Base-by-base conservation (phyloP, 345 rosid species). In the Camelina hispida region DNA sequence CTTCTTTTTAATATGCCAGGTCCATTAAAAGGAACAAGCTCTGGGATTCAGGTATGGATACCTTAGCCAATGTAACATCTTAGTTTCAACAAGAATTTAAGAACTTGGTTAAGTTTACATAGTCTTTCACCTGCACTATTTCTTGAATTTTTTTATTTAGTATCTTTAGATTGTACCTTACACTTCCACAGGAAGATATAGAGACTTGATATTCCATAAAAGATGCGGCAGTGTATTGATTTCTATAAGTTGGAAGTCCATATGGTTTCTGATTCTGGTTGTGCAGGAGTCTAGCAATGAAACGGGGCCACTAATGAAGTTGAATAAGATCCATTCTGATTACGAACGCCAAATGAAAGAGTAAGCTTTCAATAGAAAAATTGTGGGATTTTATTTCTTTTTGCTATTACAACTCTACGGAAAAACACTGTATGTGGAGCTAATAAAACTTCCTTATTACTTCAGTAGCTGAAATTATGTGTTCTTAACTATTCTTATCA, bases 311-410 rank as follows among this genome's bases (percentile, higher is more conserved):
- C 52, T 62, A 66, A 62, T 10, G 64, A 78, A 62, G 47, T 35
- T 78, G 63, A 68, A 68, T 71, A 84, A 87, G 78, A 84, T 89
- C 35, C 82, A 89, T 71, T 71, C 90, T 28, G 86, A 83, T 63
- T 89, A 90, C 65, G 98, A 92, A 72, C 83, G 82, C 23, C 97
- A 91, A 80, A 83, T 92, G 79, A 85, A 87, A 87, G 86, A 80
- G 99, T 95, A 81, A 89, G 93, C 73, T 59, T 64, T 43, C 9
- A 10, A 35, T 38, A 20, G 34, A 17, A 25, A 57, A 20, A 9
- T 40, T 70, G 20, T 25, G 22, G 72, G 59, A 9, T 17, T 54
- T 40, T 43, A 38, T 53, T 23, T 53, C 38, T 56, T 58, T 18
- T 35, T 35, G 25, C 7, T 35, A 16, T 56, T 25, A 15, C 55